Base-by-base conservation (phyloP, 768 basidiomycete species). In the Gelatoporia subvermispora region DNA sequence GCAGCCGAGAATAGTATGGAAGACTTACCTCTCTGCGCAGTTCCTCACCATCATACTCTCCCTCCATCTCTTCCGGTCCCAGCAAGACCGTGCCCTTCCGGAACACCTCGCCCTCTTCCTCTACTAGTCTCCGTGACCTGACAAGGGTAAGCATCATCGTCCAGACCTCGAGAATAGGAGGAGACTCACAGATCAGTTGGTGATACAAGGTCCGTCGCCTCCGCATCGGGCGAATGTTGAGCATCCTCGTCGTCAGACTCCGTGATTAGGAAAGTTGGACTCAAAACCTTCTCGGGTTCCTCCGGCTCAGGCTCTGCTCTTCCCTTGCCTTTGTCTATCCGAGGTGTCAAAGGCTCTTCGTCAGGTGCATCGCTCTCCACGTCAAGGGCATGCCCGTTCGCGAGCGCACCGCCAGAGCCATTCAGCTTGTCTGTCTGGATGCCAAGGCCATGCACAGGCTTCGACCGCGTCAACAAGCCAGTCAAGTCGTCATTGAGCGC, bases 101-200 rank as follows among this genome's bases (percentile, higher is more conserved):
- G 72, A 97, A 97, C 35, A 98, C 87, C 67, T 98, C 95, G 0
- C 93, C 93, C 64, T 99, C 96, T 63, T 98, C 96, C 47, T 83
- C 88, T 0, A 94, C 86, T 85, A 88, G 90, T 44, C 75, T 82
- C 54, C 82, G 74, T 21, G 86, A 88, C 41, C 88, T 86, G 43
- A n/a, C 21, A 22, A 3, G 15, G 37, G 21, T 41, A 1, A 46
- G 47, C n/a, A 50, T n/a, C 21, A 35, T 15, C 35, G 25, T 15
- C 22, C 13, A 9, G 18, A 13, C 10, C 15, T 4, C 8, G 16
- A 22, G 8, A 7, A 34, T 10, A 24, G 21, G 0, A 41, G 17
- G 20, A 48, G 22, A 66, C 77, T 55, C 44, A 85, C 84, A 80
- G 67, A 54, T 84, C 72, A 1, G 57, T 70, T 8, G 73, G 71